A percentile compares a stretch with the other conserved stretches of the same genome.
Evolutionary conservation across 176 grass and related monocot species (phyloP).

Genomic region (Tuctoria greenei): DNA sequence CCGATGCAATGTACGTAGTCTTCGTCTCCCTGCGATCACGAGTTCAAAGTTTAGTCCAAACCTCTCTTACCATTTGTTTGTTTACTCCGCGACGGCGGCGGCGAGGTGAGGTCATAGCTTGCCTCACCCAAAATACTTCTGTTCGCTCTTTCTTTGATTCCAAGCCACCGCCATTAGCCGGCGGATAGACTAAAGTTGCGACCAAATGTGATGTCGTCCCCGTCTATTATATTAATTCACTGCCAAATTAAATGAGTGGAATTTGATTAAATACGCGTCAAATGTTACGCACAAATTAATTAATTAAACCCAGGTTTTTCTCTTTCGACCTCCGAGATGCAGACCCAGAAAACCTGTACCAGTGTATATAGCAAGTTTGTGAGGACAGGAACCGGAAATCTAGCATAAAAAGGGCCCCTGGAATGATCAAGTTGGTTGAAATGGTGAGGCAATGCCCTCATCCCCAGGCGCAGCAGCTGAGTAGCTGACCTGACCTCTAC

Average conservation of each 20-base stretch:
- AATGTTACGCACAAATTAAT: no score
- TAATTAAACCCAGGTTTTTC: no score
- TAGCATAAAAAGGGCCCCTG: background rate
- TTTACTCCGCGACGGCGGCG: background rate
- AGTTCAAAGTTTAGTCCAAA: background rate
- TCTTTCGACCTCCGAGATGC: background rate
- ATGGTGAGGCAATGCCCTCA: constrained; percentile 24
- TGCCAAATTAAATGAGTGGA: background rate
- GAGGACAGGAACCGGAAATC: constrained; percentile 28
- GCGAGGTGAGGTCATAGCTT: constrained; percentile 25
- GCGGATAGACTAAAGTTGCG: background rate
- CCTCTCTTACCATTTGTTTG: background rate
- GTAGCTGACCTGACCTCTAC: background rate
- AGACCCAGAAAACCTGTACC: background rate
- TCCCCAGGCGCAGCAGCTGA: constrained; percentile 20
- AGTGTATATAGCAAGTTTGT: background rate
- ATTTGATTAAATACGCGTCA: no score
- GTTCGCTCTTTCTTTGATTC: background rate
- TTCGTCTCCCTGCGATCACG: background rate
- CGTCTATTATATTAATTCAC: background rate
- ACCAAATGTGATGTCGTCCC: background rate
- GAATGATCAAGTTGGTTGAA: constrained; percentile 5
- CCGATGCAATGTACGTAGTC: background rate
- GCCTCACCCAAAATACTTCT: constrained; percentile 17
- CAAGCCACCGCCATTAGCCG: constrained; percentile 8